Conservation (phyloP, 345 rosid genomes). For the Salix exigua region DNA sequence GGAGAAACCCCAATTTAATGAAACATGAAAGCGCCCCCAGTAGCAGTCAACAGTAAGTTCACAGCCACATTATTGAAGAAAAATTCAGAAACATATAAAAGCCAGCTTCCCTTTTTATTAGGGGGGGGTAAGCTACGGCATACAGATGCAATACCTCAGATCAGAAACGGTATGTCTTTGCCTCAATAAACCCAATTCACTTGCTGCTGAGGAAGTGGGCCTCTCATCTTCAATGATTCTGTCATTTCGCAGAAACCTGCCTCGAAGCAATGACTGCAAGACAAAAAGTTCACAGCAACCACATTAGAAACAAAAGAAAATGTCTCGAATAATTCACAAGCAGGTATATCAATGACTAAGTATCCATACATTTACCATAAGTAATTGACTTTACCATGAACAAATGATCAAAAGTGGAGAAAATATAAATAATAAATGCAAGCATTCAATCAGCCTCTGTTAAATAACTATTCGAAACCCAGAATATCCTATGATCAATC, state of each 20-base stretch:
- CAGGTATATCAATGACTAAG: not conserved
- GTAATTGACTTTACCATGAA: not conserved
- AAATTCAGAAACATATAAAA: not conserved
- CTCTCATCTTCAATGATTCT: slow-evolving; percentile 48
- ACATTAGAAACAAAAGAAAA: not conserved
- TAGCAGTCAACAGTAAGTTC: not conserved
- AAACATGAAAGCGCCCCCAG: not conserved
- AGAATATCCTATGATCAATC: not conserved
- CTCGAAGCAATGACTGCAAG: slow-evolving; percentile 81
- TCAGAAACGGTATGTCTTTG: slow-evolving; percentile 87
- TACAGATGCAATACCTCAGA: slow-evolving; percentile 55
- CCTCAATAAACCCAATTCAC: slow-evolving; percentile 84
- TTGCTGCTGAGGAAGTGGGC: slow-evolving; percentile 62
- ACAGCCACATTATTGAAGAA: not conserved
- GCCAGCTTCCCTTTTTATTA: not conserved
- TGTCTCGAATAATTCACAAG: not conserved
- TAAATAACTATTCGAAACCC: not conserved
- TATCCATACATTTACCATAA: not conserved
- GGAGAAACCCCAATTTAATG: not conserved
- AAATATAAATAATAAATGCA: not conserved
- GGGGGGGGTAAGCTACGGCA: not conserved
- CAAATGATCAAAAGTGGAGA: not conserved
- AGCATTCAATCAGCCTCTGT: not conserved
- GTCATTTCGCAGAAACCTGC: slow-evolving; percentile 87
- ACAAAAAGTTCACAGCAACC: not conserved